Conservation (phyloP, 2,329 filamentous ascomycete species). For the Sporothrix brunneoviolacea region DNA sequence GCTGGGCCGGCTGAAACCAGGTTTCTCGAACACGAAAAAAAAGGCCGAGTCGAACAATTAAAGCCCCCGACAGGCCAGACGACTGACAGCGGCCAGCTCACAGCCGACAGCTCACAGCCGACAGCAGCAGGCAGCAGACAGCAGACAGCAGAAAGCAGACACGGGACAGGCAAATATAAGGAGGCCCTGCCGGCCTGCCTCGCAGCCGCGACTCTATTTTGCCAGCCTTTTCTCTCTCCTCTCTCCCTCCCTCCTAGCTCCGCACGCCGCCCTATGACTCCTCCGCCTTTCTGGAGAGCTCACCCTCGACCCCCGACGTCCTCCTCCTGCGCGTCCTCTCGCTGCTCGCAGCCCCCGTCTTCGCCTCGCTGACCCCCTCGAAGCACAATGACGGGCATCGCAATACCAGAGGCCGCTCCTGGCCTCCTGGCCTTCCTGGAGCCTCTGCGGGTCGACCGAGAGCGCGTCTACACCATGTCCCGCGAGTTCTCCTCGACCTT, state of each 20-base stretch:
- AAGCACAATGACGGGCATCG: not conserved
- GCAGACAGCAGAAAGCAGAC: not conserved
- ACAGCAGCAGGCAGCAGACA: no score
- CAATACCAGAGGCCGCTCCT: constrained; percentile 1
- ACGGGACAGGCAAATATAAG: constrained; percentile 7
- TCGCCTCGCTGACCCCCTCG: no score
- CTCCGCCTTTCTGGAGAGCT: no score
- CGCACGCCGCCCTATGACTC: not conserved
- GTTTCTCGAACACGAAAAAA: constrained; percentile 6
- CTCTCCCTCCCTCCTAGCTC: not conserved
- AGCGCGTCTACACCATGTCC: constrained; percentile 41
- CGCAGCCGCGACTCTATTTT: constrained; percentile 3
- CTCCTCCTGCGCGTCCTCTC: no score
- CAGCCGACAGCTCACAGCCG: no score
- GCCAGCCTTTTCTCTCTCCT: not conserved
- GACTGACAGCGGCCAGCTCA: no score
- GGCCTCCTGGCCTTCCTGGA: constrained; percentile 40
- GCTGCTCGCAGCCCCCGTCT: no score
- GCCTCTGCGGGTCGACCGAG: constrained; percentile 43
- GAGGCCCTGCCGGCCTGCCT: not conserved
- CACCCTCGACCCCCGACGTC: not conserved
- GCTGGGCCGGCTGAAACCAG: constrained; percentile 13
- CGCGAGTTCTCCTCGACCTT: constrained; percentile 42
- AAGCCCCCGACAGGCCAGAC: not conserved
- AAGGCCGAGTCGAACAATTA: constrained; percentile 1